A percentile compares a stretch with the other conserved stretches of the same genome.
Evolutionary conservation across 108 stramenopile genomes (phyloP).

Genomic region (Fragilaria crotonensis): DNA sequence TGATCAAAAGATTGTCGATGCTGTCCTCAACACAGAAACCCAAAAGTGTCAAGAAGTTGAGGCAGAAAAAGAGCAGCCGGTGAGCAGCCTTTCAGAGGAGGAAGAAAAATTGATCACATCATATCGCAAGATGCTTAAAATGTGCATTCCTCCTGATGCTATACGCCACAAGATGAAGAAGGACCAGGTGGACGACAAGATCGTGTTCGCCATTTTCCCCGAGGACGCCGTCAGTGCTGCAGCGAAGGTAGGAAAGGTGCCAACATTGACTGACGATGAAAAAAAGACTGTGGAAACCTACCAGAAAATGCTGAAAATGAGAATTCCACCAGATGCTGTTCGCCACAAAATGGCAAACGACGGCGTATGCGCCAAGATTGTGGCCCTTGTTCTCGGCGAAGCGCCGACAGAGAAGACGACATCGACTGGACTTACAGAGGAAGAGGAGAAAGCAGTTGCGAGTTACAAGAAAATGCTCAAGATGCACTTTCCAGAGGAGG

Average conservation of each 20-base stretch:
- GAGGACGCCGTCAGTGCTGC: background rate
- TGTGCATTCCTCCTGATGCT: slow-evolving; percentile 65
- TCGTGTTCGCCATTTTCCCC: slow-evolving; percentile 39
- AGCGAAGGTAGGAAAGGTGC: background rate
- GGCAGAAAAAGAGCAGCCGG: background rate
- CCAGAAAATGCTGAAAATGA: slow-evolving; percentile 32
- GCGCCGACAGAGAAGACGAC: background rate
- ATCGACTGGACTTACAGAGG: slow-evolving; percentile 22
- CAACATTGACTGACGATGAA: slow-evolving; percentile 29
- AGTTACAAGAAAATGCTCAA: slow-evolving; percentile 60
- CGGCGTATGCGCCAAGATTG: slow-evolving; percentile 37
- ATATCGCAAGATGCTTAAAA: slow-evolving; percentile 71
- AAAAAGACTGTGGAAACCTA: slow-evolving; percentile 21
- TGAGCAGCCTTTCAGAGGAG: slow-evolving; percentile 18
- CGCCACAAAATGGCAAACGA: slow-evolving; percentile 70
- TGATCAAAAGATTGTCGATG: slow-evolving; percentile 30
- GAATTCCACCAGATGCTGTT: slow-evolving; percentile 23
- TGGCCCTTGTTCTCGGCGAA: slow-evolving; percentile 30
- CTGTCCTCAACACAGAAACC: slow-evolving; percentile 25
- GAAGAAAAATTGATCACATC: slow-evolving; percentile 45
- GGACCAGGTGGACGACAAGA: slow-evolving; percentile 45
- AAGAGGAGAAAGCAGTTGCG: slow-evolving; percentile 50
- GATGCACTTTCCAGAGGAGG: slow-evolving; percentile 63
- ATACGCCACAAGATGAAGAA: slow-evolving; percentile 71
- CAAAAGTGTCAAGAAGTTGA: background rate